Percentiles rank a stretch among this genome's conserved stretches.
phyloP scores from a whole-genome alignment of 306 rosid species.

The Sicyos edulis region DNA sequence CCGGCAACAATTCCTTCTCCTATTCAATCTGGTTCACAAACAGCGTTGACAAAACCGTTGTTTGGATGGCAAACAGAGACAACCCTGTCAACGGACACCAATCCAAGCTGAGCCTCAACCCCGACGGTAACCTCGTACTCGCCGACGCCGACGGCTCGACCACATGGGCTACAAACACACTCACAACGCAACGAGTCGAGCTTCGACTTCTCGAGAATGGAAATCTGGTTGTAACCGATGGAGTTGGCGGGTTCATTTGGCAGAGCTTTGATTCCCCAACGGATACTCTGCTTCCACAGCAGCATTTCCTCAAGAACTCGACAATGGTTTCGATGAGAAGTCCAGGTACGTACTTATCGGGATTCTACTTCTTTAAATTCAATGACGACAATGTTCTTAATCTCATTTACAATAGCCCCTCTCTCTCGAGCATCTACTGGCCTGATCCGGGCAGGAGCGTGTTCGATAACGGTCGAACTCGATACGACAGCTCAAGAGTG shows the following conservation, averaged over 20 bases:
- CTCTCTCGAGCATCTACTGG: conserved; percentile 17
- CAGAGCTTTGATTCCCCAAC: conserved; percentile 42
- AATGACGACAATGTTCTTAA: conserved; percentile 25
- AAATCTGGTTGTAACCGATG: conserved; percentile 30
- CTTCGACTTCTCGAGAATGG: conserved; percentile 30
- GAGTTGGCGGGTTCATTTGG: conserved; percentile 24
- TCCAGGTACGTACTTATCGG: conserved; percentile 23
- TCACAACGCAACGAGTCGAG: not conserved
- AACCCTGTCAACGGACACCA: conserved; percentile 19
- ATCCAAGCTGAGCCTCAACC: conserved; percentile 17
- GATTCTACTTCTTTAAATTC: conserved; percentile 32
- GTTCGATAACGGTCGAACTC: conserved; percentile 14
- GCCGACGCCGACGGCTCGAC: conserved; percentile 16
- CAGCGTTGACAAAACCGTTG: not conserved
- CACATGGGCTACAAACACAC: conserved; percentile 26
- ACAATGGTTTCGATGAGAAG: conserved; percentile 28
- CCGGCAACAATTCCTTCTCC: conserved; percentile 23
- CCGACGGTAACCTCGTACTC: not conserved
- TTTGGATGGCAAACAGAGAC: conserved; percentile 29
- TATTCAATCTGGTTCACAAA: conserved; percentile 25
- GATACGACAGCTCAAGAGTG: conserved; percentile 12
- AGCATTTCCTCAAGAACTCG: conserved; percentile 22
- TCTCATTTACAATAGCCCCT: conserved; percentile 17
- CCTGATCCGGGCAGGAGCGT: conserved; percentile 2
- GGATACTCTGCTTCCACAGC: conserved; percentile 40